Evolutionary conservation across 768 basidiomycete species (phyloP), one percentile per base, ranked within the genome.

Genomic region (Russula virescens): DNA sequence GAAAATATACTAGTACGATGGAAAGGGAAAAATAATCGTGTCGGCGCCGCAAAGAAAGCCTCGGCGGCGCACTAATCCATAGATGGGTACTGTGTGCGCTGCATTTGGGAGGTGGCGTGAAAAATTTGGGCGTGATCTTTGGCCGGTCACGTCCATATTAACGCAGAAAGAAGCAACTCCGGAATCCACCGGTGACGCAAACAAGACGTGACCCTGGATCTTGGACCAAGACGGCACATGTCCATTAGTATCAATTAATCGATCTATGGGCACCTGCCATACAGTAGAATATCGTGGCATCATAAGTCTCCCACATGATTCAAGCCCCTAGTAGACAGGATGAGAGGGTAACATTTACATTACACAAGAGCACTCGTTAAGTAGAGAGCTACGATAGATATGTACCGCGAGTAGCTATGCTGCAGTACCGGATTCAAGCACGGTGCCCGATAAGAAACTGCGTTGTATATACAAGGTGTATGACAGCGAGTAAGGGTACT

Each of bases 381-480:
- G 46, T 63, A 35, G 40, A 62, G 48, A 7, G 55, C 54, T 55
- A 47, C 6, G 42, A 61, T 55, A 55, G 54, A 62, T 56, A 55
- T 31, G 25, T 45, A 51, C 52, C 48, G 23, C 28, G 50, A n/a
- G 26, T 50, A 62, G 54, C 28, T 45, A 51, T 28, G 46, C n/a
- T 54, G 53, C 25, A 46, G 35, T 54, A 28, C 56, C 34, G 14
- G n/a, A 34, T 11, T 19, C 16, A 43, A 46, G 16, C 26, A 62
- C 31, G 8, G 34, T 26, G n/a, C 25, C 31, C 34, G 26, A 25
- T 23, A n/a, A 9, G 38, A 31, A 48, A 28, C 26, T 47, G 42
- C n/a, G 45, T 52, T 34, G 50, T 58, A 43, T 63, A 56, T 53
- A 47, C 58, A 59, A 47, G 46, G 35, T 55, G 49, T 49, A 43